Percentiles rank a stretch among this genome's conserved stretches.
phyloP scores from a whole-genome alignment of 2,329 filamentous ascomycete species.

The Septoria petroselini region DNA sequence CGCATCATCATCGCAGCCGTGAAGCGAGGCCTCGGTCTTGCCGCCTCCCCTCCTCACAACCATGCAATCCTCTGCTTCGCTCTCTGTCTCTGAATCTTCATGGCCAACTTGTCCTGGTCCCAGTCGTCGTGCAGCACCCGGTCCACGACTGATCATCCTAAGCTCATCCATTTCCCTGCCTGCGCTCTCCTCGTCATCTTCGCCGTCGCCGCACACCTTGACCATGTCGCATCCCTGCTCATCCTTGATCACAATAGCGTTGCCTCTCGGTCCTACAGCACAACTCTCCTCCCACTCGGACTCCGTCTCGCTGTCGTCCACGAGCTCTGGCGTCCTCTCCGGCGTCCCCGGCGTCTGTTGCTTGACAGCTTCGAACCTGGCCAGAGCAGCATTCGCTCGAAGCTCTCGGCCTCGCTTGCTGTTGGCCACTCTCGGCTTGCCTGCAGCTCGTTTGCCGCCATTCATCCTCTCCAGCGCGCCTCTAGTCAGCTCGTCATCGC shows the following conservation, averaged over 20 bases:
- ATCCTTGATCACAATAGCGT: slow-evolving; percentile 56
- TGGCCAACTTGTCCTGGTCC: slow-evolving; percentile 12
- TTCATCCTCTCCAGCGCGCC: slow-evolving; percentile 59
- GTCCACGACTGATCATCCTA: slow-evolving; percentile 43
- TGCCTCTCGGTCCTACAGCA: slow-evolving; percentile 58
- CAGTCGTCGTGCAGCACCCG: slow-evolving; percentile 3
- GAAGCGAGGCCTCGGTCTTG: too few relatives aligned
- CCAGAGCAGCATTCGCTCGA: slow-evolving; percentile 71
- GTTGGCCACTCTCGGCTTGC: slow-evolving; percentile 69
- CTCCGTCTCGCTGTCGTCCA: slow-evolving; percentile 50
- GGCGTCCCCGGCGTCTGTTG: slow-evolving; percentile 31
- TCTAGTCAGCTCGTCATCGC: slow-evolving; percentile 65
- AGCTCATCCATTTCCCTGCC: slow-evolving; percentile 66
- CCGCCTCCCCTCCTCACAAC: neutral
- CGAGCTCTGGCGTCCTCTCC: slow-evolving; percentile 36
- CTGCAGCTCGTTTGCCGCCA: slow-evolving; percentile 55
- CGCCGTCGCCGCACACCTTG: slow-evolving; percentile 71
- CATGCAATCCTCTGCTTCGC: slow-evolving; percentile 21
- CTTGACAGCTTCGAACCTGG: slow-evolving; percentile 60
- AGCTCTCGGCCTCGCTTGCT: slow-evolving; percentile 73
- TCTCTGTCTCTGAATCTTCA: slow-evolving; percentile 33
- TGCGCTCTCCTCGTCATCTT: slow-evolving; percentile 53
- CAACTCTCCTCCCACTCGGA: slow-evolving; percentile 35
- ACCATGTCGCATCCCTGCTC: slow-evolving; percentile 65
- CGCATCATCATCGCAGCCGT: slow-evolving; percentile 17